Conservation (phyloP, 2,329 filamentous ascomycete species). For the Albifimbria verrucaria region DNA sequence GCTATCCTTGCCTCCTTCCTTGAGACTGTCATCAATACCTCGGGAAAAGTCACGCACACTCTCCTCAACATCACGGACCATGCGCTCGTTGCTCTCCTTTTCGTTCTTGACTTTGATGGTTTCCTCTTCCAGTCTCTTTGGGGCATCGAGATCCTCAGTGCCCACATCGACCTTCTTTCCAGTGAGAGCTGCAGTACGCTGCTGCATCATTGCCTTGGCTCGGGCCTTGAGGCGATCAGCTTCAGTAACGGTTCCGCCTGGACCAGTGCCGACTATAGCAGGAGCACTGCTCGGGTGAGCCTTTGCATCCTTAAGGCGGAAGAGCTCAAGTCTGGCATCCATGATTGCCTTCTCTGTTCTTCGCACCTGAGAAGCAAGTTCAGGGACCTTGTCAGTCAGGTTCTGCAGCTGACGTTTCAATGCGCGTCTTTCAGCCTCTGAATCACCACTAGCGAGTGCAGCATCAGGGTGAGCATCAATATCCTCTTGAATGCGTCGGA, state of each 20-base stretch:
- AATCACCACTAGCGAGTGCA: constrained; percentile 69
- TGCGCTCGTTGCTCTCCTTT: constrained; percentile 89
- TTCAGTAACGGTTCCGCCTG: constrained; percentile 86
- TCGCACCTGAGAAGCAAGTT: constrained; percentile 87
- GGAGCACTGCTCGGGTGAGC: constrained; percentile 78
- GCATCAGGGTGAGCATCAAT: constrained; percentile 85
- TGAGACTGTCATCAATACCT: constrained; percentile 81
- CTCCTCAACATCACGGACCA: constrained; percentile 96
- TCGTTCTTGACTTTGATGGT: constrained; percentile 77
- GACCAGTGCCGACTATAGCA: constrained; percentile 86
- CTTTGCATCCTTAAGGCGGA: constrained; percentile 90
- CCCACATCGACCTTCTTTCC: constrained; percentile 71
- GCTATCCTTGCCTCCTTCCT: constrained; percentile 72
- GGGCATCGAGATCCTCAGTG: constrained; percentile 72
- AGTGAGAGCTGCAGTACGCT: constrained; percentile 86
- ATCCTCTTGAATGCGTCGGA: constrained; percentile 88
- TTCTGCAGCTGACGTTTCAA: constrained; percentile 87
- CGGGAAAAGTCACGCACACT: constrained; percentile 86
- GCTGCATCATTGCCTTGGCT: constrained; percentile 98
- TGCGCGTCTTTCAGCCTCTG: constrained; percentile 80
- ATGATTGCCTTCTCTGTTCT: constrained; percentile 89
- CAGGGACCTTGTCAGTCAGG: constrained; percentile 84
- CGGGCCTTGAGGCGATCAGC: constrained; percentile 91
- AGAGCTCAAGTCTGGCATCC: constrained; percentile 86
- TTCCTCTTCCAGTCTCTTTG: constrained; percentile 86